Base-by-base conservation (phyloP, 2,329 filamentous ascomycete species). In the Chlorencoelia australis region DNA sequence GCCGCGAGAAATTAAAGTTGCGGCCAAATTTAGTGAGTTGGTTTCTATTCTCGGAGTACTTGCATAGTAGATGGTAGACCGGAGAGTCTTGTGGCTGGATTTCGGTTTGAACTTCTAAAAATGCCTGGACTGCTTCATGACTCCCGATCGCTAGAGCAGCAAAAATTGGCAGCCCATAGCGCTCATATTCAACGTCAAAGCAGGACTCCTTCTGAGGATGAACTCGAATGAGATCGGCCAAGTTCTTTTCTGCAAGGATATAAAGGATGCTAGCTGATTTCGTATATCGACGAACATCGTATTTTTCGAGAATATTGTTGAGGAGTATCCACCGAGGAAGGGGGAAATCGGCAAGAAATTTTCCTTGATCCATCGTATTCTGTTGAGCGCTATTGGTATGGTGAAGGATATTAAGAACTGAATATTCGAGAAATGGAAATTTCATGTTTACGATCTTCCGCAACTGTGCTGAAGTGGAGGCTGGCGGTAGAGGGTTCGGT, bases 371-470 rank as follows among this genome's bases (percentile, higher is more conserved):
- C 20, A 60, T 45, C 2, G 39, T 43, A 46, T 42, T 42, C 4
- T 45, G 40, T 35, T 55, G 47, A 26, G 64, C 61, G 21, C 13
- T 18, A 27, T 69, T 47, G 7, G 65, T 57, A 38, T 70, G 66
- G 30, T 49, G 40, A 11, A 69, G 48, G 7, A 67, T 26, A 35
- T 64, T 54, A 4, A 50, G 42, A 11, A 59, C 49, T 13, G 66
- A 59, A 45, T 71, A 71, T 32, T 62, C 42, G 5, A 74, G 51
- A 30, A 75, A 69, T 1, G 67, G 63, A 35, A 59, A 65, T 9
- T 42, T 45, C 2, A 33, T 5, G 18, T 14, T 39, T 8, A 49
- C 44, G 21, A 20, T 30, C 32, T 49, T 14, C 28, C 54, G 50
- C 20, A 56, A 39, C 7, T 31, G n/a, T 45, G 14, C 39, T 28